Evolutionary conservation across 352 stramenopile genomes (phyloP).

Genomic region (Phytophthora niederhauseri): DNA sequence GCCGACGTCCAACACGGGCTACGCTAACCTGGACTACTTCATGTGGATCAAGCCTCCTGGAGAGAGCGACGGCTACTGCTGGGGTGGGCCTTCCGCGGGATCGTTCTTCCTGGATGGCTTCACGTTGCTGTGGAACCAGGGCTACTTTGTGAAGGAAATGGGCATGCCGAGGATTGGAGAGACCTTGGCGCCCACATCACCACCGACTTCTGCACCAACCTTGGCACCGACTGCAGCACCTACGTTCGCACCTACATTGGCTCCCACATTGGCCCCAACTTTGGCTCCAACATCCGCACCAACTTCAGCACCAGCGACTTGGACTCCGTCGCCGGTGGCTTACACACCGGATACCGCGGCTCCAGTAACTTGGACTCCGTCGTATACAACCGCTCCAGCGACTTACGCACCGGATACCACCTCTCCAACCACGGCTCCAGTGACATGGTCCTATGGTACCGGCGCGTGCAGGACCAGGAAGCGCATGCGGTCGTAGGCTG

Average conservation of each 20-base stretch:
- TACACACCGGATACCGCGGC: conserved; percentile 8
- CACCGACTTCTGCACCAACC: conserved; percentile 9
- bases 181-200: conserved; percentile 1
- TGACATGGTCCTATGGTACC: conserved; percentile 1
- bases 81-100: conserved; percentile 47
- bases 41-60: conserved; percentile 73
- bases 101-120: conserved; percentile 61
- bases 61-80: conserved; percentile 65
- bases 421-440: neutral
- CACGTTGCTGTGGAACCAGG: conserved; percentile 65
- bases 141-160: conserved; percentile 53
- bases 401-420: conserved; percentile 7
- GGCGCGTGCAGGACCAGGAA: conserved; percentile 18
- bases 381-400: neutral
- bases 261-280: no score
- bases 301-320: neutral
- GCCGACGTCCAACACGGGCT: conserved; percentile 54
- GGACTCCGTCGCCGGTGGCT: neutral
- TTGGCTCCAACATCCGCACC: no score
- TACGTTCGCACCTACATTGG: conserved; percentile 12
- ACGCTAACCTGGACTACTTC: conserved; percentile 66
- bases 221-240: neutral
- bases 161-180: conserved; percentile 33
- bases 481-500: conserved; percentile 18
- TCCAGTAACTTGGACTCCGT: neutral